Conservation (phyloP, 2,329 filamentous ascomycete species). For the Penicillium sp. region DNA sequence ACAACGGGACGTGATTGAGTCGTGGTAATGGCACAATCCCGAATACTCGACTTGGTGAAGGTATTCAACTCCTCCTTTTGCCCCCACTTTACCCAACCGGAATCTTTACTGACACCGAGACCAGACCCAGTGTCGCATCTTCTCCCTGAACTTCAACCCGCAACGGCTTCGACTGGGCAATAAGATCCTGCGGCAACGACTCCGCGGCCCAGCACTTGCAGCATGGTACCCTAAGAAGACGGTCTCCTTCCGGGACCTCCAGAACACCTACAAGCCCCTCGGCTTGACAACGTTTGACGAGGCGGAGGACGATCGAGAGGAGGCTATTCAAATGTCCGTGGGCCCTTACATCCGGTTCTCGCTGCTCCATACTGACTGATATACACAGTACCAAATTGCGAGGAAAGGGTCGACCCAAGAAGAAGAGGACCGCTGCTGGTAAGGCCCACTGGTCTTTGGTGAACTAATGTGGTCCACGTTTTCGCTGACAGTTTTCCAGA, state of each 20-base stretch:
- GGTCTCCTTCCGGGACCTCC: slow-evolving; percentile 74
- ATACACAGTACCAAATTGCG: slow-evolving; percentile 69
- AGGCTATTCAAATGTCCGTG: slow-evolving; percentile 65
- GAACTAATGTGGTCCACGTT: slow-evolving; percentile 8
- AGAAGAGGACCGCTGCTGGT: slow-evolving; percentile 70
- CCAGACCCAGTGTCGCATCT: slow-evolving; percentile 88
- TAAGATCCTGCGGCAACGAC: slow-evolving; percentile 86
- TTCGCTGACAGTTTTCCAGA: slow-evolving; percentile 18
- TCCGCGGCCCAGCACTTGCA: slow-evolving; percentile 80
- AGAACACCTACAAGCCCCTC: slow-evolving; percentile 68
- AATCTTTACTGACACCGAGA: neutral
- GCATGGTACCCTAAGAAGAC: slow-evolving; percentile 86
- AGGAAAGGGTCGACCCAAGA: slow-evolving; percentile 88
- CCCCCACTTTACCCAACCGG: neutral
- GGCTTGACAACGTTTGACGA: slow-evolving; percentile 75
- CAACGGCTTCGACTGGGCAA: slow-evolving; percentile 81
- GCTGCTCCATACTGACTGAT: slow-evolving; percentile 37
- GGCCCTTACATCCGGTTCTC: neutral
- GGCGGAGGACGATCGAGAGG: slow-evolving; percentile 77
- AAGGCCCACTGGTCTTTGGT: slow-evolving; percentile 14
- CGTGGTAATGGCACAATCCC: slow-evolving; percentile 54
- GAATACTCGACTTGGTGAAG: slow-evolving; percentile 76
- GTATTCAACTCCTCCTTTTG: slow-evolving; percentile 50
- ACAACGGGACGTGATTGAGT: neutral
- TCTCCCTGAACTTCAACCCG: slow-evolving; percentile 90